Percentiles rank a stretch among this genome's conserved stretches.
Conservation (phyloP, 192 early-diverging fungal genomes). For the Diversispora eburnea region DNA sequence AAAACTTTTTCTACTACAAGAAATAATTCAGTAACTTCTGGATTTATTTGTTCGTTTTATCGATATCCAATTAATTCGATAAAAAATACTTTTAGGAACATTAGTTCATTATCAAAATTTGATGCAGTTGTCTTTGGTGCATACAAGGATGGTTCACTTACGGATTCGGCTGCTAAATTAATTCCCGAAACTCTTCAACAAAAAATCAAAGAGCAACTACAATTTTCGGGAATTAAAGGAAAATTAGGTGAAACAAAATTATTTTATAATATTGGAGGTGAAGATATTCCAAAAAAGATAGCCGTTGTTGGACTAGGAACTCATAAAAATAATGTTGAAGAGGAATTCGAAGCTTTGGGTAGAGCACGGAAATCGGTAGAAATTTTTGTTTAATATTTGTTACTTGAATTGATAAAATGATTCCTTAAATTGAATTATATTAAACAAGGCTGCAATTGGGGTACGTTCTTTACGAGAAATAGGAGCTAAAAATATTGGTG, state of each 20-base stretch:
- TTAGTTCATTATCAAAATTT: not conserved
- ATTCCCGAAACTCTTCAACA: slow-evolving; percentile 37
- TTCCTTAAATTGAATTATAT: too few relatives aligned
- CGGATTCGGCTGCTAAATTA: slow-evolving; percentile 8
- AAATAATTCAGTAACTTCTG: too few relatives aligned
- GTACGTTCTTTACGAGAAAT: slow-evolving; percentile 60
- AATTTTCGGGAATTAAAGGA: slow-evolving; percentile 42
- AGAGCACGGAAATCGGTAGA: slow-evolving; percentile 60
- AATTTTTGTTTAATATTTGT: not conserved
- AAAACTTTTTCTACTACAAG: too few relatives aligned
- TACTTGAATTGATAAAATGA: too few relatives aligned
- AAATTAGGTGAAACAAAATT: slow-evolving; percentile 53
- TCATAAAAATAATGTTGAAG: slow-evolving; percentile 27
- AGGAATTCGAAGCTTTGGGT: slow-evolving; percentile 42
- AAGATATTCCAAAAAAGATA: slow-evolving; percentile 49
- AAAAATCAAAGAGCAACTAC: slow-evolving; percentile 38
- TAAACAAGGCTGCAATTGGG: slow-evolving; percentile 52
- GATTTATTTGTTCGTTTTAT: too few relatives aligned
- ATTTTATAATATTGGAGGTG: slow-evolving; percentile 49
- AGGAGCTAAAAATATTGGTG: slow-evolving; percentile 49
- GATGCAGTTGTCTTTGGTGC: slow-evolving; percentile 34
- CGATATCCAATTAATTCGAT: too few relatives aligned
- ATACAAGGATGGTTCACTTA: slow-evolving; percentile 36
- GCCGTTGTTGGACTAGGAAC: slow-evolving; percentile 67
- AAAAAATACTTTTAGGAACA: too few relatives aligned